These are phyloP conservation scores for Boletellus ananiceps DNA, from an alignment of 768 basidiomycete species.

Conservation along the genomic window DNA sequence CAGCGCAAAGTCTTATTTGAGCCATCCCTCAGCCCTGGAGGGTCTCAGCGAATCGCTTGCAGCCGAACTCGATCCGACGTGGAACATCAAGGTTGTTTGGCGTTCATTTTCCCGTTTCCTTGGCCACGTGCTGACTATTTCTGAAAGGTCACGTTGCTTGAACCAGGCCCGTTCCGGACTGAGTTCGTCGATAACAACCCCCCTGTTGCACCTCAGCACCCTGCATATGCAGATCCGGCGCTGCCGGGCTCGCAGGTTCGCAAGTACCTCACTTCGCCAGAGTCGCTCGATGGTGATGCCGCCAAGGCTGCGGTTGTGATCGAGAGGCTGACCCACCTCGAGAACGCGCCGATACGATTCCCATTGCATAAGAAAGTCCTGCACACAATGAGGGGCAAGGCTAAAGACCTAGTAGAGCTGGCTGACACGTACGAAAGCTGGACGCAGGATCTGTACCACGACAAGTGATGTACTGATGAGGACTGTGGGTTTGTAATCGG, in stretches of 20 bases:
- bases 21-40: slow-evolving; percentile 8
- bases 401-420: slow-evolving; percentile 4
- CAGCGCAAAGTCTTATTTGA: not conserved
- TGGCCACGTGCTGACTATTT: not conserved
- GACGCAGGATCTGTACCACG: slow-evolving; percentile 14
- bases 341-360: slow-evolving; percentile 16
- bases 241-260: slow-evolving; percentile 5
- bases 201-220: slow-evolving; percentile 8
- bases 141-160: slow-evolving; percentile 16
- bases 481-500: not conserved
- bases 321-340: slow-evolving; percentile 10
- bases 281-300: slow-evolving; percentile 10
- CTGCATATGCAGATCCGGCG: slow-evolving; percentile 16
- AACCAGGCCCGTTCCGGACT: slow-evolving; percentile 17
- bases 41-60: slow-evolving; percentile 12
- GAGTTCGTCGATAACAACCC: not conserved
- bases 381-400: slow-evolving; percentile 11
- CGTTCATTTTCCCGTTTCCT: not conserved
- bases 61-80: slow-evolving; percentile 12
- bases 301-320: slow-evolving; percentile 13
- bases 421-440: slow-evolving; percentile 16
- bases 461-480: not conserved
- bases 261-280: not conserved
- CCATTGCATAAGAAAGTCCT: slow-evolving; percentile 10
- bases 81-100: slow-evolving; percentile 16